Evolutionary conservation across 192 early-diverging fungal genomes (phyloP).

Genomic region (Globomyces pollinis-pini): DNA sequence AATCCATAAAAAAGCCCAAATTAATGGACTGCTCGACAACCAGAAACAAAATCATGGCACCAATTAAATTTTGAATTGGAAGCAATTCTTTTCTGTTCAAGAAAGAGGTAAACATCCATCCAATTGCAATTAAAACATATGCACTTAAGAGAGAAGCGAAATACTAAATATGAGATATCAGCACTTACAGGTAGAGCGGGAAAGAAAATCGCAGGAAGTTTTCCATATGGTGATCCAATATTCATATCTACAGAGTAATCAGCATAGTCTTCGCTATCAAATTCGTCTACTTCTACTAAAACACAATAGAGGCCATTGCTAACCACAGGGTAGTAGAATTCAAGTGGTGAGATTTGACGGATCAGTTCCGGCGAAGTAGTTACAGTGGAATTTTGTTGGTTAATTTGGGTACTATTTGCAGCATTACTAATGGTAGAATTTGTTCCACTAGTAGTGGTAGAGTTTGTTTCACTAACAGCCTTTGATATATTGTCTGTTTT

Average conservation of each 20-base stretch:
- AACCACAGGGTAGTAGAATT: too few species aligned
- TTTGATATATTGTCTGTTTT: too few species aligned
- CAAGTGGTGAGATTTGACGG: too few species aligned
- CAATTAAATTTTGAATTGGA: slow-evolving; percentile 85
- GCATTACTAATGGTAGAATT: too few species aligned
- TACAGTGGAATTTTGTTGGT: too few species aligned
- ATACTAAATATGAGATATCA: slow-evolving; percentile 55
- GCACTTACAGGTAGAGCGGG: slow-evolving; percentile 85
- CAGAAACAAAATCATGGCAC: slow-evolving; percentile 75
- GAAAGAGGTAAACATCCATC: slow-evolving; percentile 73
- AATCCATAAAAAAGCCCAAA: slow-evolving; percentile 43
- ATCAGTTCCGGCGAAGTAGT: too few species aligned
- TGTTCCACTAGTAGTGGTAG: too few species aligned
- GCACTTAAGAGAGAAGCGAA: too few species aligned
- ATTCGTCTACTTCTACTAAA: slow-evolving; percentile 31
- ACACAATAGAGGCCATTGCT: slow-evolving; percentile 93
- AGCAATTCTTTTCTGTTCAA: slow-evolving; percentile 83
- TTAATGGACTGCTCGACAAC: slow-evolving; percentile 90
- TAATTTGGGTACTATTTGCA: too few species aligned
- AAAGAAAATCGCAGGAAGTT: slow-evolving; percentile 77
- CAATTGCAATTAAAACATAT: slow-evolving; percentile 65
- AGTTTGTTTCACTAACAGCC: too few species aligned
- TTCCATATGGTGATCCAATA: slow-evolving; percentile 75
- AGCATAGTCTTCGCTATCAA: slow-evolving; percentile 17
- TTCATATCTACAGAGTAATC: slow-evolving; percentile 53